phyloP scores from a whole-genome alignment of 2,329 filamentous ascomycete species.

The Diplodia scrobiculata region DNA sequence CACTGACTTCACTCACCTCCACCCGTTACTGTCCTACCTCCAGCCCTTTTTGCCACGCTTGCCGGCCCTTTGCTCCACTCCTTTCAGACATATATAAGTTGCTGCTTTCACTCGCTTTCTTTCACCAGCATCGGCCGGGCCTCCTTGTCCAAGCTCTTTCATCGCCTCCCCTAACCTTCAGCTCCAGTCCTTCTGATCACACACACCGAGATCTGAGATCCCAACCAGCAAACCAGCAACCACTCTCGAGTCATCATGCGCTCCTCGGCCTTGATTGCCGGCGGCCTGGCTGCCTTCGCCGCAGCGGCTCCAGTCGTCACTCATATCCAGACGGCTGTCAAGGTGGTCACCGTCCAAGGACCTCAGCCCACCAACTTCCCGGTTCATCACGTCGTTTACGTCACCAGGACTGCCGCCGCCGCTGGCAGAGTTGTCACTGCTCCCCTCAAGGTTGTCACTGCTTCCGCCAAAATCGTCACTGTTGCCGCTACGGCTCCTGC shows the following conservation, averaged over 20 bases:
- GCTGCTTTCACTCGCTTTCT: background rate
- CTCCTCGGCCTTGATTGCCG: constrained; percentile 4
- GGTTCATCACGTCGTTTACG: background rate
- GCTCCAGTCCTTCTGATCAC: constrained; percentile 2
- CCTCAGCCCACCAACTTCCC: background rate
- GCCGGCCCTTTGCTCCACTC: background rate
- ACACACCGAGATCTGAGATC: constrained; percentile 2
- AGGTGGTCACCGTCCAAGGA: background rate
- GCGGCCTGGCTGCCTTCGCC: constrained; percentile 4
- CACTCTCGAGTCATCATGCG: constrained; percentile 13
- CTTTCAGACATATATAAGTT: background rate
- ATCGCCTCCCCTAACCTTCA: background rate
- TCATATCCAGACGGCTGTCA: background rate
- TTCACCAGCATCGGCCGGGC: background rate
- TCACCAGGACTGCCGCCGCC: background rate
- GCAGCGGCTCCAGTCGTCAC: constrained; percentile 9
- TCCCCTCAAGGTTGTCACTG: background rate
- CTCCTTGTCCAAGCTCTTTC: constrained; percentile 10
- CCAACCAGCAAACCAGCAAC: background rate
- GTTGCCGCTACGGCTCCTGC: no score
- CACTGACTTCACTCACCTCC: background rate
- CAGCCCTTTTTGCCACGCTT: background rate
- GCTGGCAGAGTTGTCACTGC: background rate
- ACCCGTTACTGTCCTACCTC: background rate
- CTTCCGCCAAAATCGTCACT: background rate